Evolutionary conservation across 106 monocot genomes (phyloP).

Genomic region (Xerophyta viscosa): DNA sequence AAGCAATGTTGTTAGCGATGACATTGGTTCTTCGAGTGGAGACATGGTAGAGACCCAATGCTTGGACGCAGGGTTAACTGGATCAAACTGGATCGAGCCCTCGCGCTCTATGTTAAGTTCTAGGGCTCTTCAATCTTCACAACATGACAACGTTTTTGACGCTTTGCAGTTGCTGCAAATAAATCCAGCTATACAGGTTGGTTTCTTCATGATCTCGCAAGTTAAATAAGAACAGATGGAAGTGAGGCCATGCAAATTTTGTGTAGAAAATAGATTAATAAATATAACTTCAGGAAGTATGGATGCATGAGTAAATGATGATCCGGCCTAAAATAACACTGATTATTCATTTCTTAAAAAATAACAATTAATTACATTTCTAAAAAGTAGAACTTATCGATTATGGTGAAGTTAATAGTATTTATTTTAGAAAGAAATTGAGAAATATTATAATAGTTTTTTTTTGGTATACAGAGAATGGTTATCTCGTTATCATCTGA

Average conservation of each 20-base stretch:
- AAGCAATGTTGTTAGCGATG: slow-evolving; percentile 10
- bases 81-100: slow-evolving; percentile 59
- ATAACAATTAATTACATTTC: not conserved
- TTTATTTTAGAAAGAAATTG: too few relatives aligned
- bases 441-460: not conserved
- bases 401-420: too few relatives aligned
- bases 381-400: too few relatives aligned
- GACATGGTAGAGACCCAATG: not conserved
- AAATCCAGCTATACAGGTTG: slow-evolving; percentile 59
- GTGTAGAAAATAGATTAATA: too few relatives aligned
- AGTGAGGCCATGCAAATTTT: too few relatives aligned
- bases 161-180: slow-evolving; percentile 43
- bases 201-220: not conserved
- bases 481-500: slow-evolving; percentile 82
- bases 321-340: too few relatives aligned
- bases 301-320: too few relatives aligned
- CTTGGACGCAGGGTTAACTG: slow-evolving; percentile 7
- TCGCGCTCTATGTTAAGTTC: slow-evolving; percentile 27
- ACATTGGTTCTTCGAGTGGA: slow-evolving; percentile 11
- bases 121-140: slow-evolving; percentile 10
- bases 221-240: too few relatives aligned
- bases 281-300: too few relatives aligned
- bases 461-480: slow-evolving; percentile 34
- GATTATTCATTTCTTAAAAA: not conserved
- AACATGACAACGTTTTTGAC: slow-evolving; percentile 34